Base-by-base conservation (phyloP, 768 basidiomycete species). In the Lactifluus volemus region DNA sequence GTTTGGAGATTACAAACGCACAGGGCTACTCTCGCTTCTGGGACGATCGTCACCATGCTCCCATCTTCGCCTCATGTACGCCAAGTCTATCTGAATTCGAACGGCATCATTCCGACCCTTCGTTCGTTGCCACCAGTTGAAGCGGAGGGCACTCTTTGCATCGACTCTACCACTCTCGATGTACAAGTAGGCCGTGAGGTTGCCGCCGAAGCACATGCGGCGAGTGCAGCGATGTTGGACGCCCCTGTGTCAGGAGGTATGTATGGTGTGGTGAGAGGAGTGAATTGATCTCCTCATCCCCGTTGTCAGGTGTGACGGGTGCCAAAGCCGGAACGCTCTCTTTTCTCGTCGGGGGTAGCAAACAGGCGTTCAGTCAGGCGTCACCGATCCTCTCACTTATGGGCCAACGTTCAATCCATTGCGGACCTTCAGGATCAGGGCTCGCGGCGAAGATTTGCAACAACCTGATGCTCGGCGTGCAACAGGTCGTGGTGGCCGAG, bases 171-270 rank as follows among this genome's bases (percentile, higher is more conserved):
- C 9, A 96, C 95, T 0, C 77, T 95, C 42, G 92, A 96, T 67
- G 87, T 94, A 6, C 76, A 76, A 7, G 83, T 88, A 9, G 86
- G 93, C 0, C 82, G 82, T 45, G 72, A 79, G 34, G 83, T 95
- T 11, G 82, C 92, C 0, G 61, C 70, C 10, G 73, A 78, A 25
- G 81, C 89, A 1, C 75, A 73, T 10, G 59, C 68, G 14, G 73
- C 78, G 30, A 85, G 88, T 29, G 90, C 85, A 7, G 73, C 73
- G 44, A 92, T 97, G 84, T 79, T 97, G 21, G 95, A 98, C 70
- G 93, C 95, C 5, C 95, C 95, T 3, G 94, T 98, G 1, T 94
- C 92, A 51, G 95, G 95, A 58, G 94, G 92, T 88, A 70, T 25
- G 58, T 17, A 47, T 57, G 83, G 72, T 30, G 14, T 34, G 2